Evolutionary conservation across 1,284 basidiomycete genomes (phyloP).

Genomic region (Cystobasidium slooffiae): DNA sequence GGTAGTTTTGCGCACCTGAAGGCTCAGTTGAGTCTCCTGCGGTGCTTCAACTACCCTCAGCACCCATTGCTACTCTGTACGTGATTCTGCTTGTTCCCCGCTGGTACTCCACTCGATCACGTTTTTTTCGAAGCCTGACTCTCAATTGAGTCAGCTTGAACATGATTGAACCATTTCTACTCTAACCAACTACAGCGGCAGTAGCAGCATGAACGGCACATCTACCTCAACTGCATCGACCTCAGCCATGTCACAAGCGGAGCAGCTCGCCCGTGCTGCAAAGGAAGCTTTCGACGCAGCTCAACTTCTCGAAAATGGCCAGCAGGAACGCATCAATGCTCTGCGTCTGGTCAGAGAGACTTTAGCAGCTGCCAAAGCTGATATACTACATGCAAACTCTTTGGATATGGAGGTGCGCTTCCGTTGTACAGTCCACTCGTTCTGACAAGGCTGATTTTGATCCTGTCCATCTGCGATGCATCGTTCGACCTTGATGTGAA

Average conservation of each 20-base stretch:
- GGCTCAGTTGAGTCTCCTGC: too few species aligned
- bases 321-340: conserved; percentile 68
- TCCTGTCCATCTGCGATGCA: not conserved
- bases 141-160: not conserved
- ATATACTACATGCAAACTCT: conserved; percentile 77
- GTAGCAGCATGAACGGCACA: conserved; percentile 25
- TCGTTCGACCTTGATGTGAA: too few species aligned
- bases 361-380: conserved; percentile 67
- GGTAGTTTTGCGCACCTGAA: too few species aligned
- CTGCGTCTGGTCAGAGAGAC: conserved; percentile 71
- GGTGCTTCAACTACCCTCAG: too few species aligned
- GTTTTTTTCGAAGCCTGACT: too few species aligned
- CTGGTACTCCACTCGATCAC: too few species aligned
- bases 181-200: not conserved
- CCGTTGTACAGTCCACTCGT: not conserved
- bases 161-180: not conserved
- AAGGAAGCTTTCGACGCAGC: conserved; percentile 82
- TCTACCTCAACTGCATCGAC: not conserved
- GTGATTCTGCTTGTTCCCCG: too few species aligned
- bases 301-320: conserved; percentile 69
- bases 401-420: conserved; percentile 72
- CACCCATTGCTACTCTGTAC: too few species aligned
- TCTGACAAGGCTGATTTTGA: not conserved
- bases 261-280: conserved; percentile 71
- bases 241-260: conserved; percentile 70